A percentile compares a stretch with the other conserved stretches of the same genome.
phyloP scores from a whole-genome alignment of 106 monocot genomes.

The Xerophyta viscosa region DNA sequence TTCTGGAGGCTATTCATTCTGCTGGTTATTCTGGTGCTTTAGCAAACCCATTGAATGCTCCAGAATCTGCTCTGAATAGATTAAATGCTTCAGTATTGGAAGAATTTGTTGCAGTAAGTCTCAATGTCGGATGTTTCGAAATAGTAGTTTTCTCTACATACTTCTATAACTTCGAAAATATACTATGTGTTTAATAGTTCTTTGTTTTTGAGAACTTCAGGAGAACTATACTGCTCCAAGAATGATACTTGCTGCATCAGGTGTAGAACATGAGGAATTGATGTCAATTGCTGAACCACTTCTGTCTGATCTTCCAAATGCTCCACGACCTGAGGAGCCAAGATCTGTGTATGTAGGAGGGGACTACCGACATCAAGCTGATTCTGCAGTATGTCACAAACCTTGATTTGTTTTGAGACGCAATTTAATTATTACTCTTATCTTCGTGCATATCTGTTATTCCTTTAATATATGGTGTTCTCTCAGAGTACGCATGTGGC shows the following conservation, averaged over 20 bases:
- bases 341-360: constrained; percentile 73
- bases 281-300: constrained; percentile 59
- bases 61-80: constrained; percentile 51
- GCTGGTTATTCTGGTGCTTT: constrained; percentile 71
- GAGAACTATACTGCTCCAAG: constrained; percentile 68
- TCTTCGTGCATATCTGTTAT: background rate
- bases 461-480: background rate
- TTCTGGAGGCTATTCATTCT: constrained; percentile 74
- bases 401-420: background rate
- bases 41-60: constrained; percentile 57
- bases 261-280: constrained; percentile 84
- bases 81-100: constrained; percentile 45
- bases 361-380: constrained; percentile 64
- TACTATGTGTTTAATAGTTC: background rate
- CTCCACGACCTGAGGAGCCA: constrained; percentile 36
- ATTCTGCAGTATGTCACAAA: constrained; percentile 38
- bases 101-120: constrained; percentile 59
- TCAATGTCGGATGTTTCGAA: background rate
- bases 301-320: constrained; percentile 51
- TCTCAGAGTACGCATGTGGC: constrained; percentile 72
- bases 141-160: background rate
- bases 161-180: background rate
- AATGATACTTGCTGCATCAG: constrained; percentile 74
- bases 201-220: constrained; percentile 15
- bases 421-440: background rate